These are phyloP conservation scores for Allantophomopsis lycopodina DNA, from an alignment of 2,329 filamentous ascomycete genomes.

Conservation along the genomic window DNA sequence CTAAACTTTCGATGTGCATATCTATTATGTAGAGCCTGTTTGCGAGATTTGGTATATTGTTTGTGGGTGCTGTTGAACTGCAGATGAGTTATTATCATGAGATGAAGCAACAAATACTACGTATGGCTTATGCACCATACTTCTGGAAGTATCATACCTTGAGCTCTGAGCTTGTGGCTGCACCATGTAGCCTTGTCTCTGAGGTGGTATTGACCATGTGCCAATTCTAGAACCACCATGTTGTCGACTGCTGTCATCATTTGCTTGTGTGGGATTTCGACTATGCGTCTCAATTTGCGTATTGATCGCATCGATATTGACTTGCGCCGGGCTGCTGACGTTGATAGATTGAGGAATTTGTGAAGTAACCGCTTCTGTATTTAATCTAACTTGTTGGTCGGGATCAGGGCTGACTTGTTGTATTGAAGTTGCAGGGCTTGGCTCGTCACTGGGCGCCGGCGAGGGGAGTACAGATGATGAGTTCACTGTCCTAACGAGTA, in stretches of 20 bases:
- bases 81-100: slow-evolving; percentile 10
- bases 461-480: slow-evolving; percentile 35
- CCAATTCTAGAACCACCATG: neutral
- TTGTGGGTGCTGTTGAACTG: neutral
- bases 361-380: slow-evolving; percentile 12
- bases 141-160: neutral
- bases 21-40: slow-evolving; percentile 11
- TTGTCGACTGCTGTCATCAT: neutral
- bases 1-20: slow-evolving; percentile 9
- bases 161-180: neutral
- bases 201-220: neutral
- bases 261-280: neutral
- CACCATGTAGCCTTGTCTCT: neutral
- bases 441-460: slow-evolving; percentile 48
- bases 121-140: neutral
- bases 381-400: slow-evolving; percentile 2
- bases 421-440: slow-evolving; percentile 28
- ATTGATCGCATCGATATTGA: neutral
- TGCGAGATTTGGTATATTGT: slow-evolving; percentile 6
- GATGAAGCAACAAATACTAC: slow-evolving; percentile 9
- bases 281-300: neutral
- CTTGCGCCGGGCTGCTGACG: neutral
- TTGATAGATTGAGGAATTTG: neutral
- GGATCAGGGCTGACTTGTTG: slow-evolving; percentile 14
- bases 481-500: neutral